These are phyloP conservation scores for Stagonosporopsis tanaceti DNA, from an alignment of 2,329 filamentous ascomycete species.

Conservation along the genomic window DNA sequence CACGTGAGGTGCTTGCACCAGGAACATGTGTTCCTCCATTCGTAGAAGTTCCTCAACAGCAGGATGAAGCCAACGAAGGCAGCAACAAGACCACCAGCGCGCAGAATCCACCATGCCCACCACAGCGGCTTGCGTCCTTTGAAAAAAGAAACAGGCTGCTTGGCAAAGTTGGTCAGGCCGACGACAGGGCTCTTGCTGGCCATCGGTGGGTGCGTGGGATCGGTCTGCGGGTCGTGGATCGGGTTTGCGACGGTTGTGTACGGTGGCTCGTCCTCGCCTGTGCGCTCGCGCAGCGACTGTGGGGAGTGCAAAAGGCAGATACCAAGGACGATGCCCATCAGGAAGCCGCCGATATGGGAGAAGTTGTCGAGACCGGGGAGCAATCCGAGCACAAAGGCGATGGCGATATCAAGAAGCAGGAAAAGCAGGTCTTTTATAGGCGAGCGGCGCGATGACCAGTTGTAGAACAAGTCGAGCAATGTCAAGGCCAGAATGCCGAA, in stretches of 20 bases:
- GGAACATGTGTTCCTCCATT: slow-evolving; percentile 74
- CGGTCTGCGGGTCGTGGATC: slow-evolving; percentile 25
- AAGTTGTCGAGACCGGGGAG: slow-evolving; percentile 96
- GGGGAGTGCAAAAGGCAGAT: slow-evolving; percentile 90
- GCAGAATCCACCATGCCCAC: slow-evolving; percentile 97
- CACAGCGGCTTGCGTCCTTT: slow-evolving; percentile 90
- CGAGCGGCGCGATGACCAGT: slow-evolving; percentile 79
- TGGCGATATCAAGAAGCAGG: slow-evolving; percentile 82
- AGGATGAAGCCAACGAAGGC: slow-evolving; percentile 86
- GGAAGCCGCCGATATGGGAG: slow-evolving; percentile 92
- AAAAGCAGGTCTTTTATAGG: slow-evolving; percentile 88
- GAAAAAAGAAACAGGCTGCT: slow-evolving; percentile 75
- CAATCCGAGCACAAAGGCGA: slow-evolving; percentile 91
- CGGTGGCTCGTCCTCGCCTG: slow-evolving; percentile 72
- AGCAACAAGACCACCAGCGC: slow-evolving; percentile 78
- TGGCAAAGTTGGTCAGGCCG: slow-evolving; percentile 54
- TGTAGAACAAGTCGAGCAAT: slow-evolving; percentile 89
- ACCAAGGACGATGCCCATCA: slow-evolving; percentile 88
- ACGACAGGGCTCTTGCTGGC: slow-evolving; percentile 21
- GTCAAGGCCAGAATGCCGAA: slow-evolving; percentile 92
- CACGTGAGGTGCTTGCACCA: slow-evolving; percentile 98
- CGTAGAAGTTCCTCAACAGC: slow-evolving; percentile 90
- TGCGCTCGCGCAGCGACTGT: slow-evolving; percentile 76
- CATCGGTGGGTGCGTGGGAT: slow-evolving; percentile 15
- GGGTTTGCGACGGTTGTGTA: slow-evolving; percentile 69